phyloP scores from a whole-genome alignment of 805 yeast species.

The Ogataea methylovora region DNA sequence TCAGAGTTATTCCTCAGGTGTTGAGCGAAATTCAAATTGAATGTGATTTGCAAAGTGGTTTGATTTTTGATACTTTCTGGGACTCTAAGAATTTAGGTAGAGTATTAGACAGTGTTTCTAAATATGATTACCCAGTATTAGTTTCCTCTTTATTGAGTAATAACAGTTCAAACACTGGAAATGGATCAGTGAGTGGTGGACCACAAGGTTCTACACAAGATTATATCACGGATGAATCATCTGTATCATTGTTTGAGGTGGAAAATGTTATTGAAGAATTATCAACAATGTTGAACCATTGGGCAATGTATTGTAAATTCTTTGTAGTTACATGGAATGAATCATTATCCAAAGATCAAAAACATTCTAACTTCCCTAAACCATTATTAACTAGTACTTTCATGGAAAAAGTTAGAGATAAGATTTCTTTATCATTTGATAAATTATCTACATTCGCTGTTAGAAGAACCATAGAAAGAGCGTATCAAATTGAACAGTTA shows the following conservation, averaged over 20 bases:
- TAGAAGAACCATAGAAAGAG: constrained; percentile 72
- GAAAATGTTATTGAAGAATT: constrained; percentile 66
- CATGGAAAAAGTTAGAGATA: constrained; percentile 43
- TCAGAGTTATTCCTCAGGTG: constrained; percentile 53
- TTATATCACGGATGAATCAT: constrained; percentile 10
- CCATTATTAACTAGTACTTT: constrained; percentile 49
- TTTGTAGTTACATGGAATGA: constrained; percentile 62
- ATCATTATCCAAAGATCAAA: constrained; percentile 20
- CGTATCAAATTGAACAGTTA: constrained; percentile 70
- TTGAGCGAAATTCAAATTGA: constrained; percentile 74
- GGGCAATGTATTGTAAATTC: constrained; percentile 76
- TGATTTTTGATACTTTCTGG: constrained; percentile 78
- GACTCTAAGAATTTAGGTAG: constrained; percentile 61
- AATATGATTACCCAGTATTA: constrained; percentile 45
- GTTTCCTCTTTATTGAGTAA: constrained; percentile 20
- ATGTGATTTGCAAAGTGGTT: constrained; percentile 87
- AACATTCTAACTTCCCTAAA: constrained; percentile 35
- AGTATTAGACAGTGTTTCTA: constrained; percentile 44
- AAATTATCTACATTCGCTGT: constrained; percentile 57
- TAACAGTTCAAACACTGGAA: constrained; percentile 17
- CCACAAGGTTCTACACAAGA: too few relatives aligned
- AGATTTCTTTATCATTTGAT: constrained; percentile 58
- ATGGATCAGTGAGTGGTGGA: constrained; percentile 16
- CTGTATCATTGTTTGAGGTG: constrained; percentile 49
- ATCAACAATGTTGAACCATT: constrained; percentile 71